Conservation (phyloP, 306 rosid species). For the Malus fusca region DNA sequence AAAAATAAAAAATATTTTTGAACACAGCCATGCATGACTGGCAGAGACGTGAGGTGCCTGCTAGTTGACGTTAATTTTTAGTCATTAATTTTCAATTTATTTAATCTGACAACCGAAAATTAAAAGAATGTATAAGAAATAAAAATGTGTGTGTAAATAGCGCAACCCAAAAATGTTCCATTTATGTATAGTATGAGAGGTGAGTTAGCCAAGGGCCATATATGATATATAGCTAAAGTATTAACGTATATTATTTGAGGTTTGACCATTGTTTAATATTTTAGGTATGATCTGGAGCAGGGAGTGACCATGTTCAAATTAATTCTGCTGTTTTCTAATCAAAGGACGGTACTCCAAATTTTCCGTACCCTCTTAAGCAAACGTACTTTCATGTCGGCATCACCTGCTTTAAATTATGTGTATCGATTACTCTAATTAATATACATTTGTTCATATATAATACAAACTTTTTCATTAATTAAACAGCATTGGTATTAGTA, state of each 20-base stretch:
- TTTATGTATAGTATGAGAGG: not conserved
- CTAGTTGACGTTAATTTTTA: no score
- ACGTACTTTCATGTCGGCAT: not conserved
- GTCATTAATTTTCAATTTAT: no score
- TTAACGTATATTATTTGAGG: not conserved
- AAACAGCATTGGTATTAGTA: not conserved
- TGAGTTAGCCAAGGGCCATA: not conserved
- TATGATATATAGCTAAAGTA: not conserved
- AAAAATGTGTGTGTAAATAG: no score
- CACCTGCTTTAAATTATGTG: not conserved
- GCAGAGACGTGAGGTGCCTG: no score
- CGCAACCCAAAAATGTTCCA: no score
- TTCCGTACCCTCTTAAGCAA: constrained; percentile 37
- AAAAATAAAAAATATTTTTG: no score
- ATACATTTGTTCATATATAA: not conserved
- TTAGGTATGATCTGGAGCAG: not conserved
- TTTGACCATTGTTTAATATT: not conserved
- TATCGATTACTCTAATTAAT: not conserved
- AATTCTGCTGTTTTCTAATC: constrained; percentile 8
- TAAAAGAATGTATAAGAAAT: no score
- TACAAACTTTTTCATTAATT: not conserved
- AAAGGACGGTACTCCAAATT: constrained; percentile 27
- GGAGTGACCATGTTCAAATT: not conserved
- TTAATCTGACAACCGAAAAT: no score
- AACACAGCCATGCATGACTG: not conserved